Base-by-base conservation (phyloP, 306 rosid species). In the Styphnolobium japonicum region DNA sequence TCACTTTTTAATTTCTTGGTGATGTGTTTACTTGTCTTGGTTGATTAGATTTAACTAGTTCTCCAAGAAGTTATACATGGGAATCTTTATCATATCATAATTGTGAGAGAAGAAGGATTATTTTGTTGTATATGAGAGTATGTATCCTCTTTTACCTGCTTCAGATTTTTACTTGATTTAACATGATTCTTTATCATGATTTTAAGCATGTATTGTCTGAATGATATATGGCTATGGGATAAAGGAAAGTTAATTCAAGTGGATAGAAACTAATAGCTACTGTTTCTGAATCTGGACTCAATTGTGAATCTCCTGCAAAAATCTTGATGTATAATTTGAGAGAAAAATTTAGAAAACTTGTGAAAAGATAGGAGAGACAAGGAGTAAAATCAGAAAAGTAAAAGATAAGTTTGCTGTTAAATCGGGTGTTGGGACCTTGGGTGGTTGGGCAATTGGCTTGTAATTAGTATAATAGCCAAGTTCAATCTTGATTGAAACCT, bases 161-260 rank as follows among this genome's bases (percentile, higher is more conserved):
- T 72, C 31, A 29, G 18, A 72, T 10, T 71, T 36, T 66, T 77
- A 39, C 48, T 73, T 66, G 61, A 58, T 51, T 71, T 69, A 57
- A 66, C 66, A 33, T 63, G 42, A 65, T 66, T 81, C 74, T 77
- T 21, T 64, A 27, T 39, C 10, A 52, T 53, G 6, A 53, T 39
- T 64, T 49, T 12, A 5, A 14, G 25, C 15, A 39, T 73, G 51
- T 66, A 42, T 78, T 33, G 6, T 43, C 18, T 25, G 25, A 63
- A 51, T 80, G 51, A 63, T 49, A 62, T 11, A 10, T 64, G 7
- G 42, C 27, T 21, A n/a, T 73, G 61, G 52, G 12, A 64, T 43
- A 64, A 14, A 52, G 15, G 37, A 19, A 42, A 23, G 25, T 61
- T 45, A 65, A 37, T 23, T 65, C 25, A 42, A 45, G 67, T 27